phyloP scores from a whole-genome alignment of 306 rosid genomes.

The Vigna mungo region DNA sequence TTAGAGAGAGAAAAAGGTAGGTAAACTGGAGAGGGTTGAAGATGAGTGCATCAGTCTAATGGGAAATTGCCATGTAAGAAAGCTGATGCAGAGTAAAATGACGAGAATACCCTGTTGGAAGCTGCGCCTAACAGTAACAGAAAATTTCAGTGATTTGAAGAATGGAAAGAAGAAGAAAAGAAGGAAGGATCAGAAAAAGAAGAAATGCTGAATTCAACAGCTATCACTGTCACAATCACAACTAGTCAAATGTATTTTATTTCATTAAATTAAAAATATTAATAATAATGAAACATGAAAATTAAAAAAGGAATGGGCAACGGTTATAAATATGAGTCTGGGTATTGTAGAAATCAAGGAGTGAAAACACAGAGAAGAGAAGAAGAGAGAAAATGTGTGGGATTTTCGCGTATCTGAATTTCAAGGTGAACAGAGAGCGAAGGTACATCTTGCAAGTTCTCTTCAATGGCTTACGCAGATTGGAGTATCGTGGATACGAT shows the following conservation, averaged over 20 bases:
- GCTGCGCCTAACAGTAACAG: background rate
- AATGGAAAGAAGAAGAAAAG: background rate
- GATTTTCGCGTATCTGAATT: slow-evolving; percentile 95
- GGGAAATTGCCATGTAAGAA: slow-evolving; percentile 23
- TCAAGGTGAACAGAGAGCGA: slow-evolving; percentile 81
- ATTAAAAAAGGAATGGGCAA: no score
- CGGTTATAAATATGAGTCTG: background rate
- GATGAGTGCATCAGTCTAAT: slow-evolving; percentile 24
- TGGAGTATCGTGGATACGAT: slow-evolving; percentile 97
- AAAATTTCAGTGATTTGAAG: background rate
- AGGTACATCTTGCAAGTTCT: slow-evolving; percentile 86
- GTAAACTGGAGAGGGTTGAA: background rate
- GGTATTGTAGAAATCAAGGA: background rate
- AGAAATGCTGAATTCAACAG: background rate
- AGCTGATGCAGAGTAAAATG: slow-evolving; percentile 32
- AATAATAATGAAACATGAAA: no score
- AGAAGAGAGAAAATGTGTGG: slow-evolving; percentile 73
- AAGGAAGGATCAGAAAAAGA: background rate
- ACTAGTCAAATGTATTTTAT: slow-evolving; percentile 31
- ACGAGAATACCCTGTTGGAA: slow-evolving; percentile 20
- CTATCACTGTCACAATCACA: background rate
- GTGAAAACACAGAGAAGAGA: background rate
- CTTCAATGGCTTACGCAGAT: slow-evolving; percentile 85
- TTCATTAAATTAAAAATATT: no score
- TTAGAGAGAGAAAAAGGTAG: background rate